Conservation (phyloP, 352 stramenopile species). For the Phytopythium oedochilum region DNA sequence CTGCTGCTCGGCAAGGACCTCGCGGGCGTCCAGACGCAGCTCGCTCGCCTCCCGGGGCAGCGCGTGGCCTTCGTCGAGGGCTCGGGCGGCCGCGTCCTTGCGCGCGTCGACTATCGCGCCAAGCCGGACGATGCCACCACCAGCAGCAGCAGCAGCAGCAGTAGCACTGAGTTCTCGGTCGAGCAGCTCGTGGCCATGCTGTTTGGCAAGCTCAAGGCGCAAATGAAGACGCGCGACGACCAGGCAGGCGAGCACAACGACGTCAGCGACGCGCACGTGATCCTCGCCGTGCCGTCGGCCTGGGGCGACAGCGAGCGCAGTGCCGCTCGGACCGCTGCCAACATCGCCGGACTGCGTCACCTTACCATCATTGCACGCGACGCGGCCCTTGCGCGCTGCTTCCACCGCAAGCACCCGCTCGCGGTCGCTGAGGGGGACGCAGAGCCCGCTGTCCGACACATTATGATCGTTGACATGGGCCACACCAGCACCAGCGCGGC, state of each 20-base stretch:
- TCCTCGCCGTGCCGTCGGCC: slow-evolving; percentile 58
- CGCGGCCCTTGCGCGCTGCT: slow-evolving; percentile 64
- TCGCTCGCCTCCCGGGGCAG: slow-evolving; percentile 39
- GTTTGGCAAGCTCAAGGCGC: slow-evolving; percentile 62
- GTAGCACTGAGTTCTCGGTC: slow-evolving; percentile 44
- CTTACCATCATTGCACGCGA: slow-evolving; percentile 50
- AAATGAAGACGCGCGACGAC: slow-evolving; percentile 56
- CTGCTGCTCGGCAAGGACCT: slow-evolving; percentile 61
- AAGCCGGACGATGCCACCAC: not conserved
- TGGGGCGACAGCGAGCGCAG: slow-evolving; percentile 50
- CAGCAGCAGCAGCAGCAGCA: not conserved
- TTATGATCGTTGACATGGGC: slow-evolving; percentile 88
- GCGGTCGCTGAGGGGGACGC: slow-evolving; percentile 15
- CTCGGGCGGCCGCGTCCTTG: slow-evolving; percentile 27
- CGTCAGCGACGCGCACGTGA: slow-evolving; percentile 28
- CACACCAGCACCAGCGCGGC: slow-evolving; percentile 71
- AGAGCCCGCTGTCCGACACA: slow-evolving; percentile 29
- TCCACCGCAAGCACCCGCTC: slow-evolving; percentile 80
- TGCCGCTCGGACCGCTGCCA: slow-evolving; percentile 39
- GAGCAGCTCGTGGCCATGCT: slow-evolving; percentile 80
- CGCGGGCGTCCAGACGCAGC: slow-evolving; percentile 29
- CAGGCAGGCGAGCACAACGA: slow-evolving; percentile 24
- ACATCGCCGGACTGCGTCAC: slow-evolving; percentile 57
- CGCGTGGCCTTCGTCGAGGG: slow-evolving; percentile 37
- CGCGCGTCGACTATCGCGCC: slow-evolving; percentile 55